A percentile compares a stretch with the other conserved stretches of the same genome.
Evolutionary conservation across 1,284 basidiomycete genomes (phyloP).

Genomic region (Trametes hirsuta): DNA sequence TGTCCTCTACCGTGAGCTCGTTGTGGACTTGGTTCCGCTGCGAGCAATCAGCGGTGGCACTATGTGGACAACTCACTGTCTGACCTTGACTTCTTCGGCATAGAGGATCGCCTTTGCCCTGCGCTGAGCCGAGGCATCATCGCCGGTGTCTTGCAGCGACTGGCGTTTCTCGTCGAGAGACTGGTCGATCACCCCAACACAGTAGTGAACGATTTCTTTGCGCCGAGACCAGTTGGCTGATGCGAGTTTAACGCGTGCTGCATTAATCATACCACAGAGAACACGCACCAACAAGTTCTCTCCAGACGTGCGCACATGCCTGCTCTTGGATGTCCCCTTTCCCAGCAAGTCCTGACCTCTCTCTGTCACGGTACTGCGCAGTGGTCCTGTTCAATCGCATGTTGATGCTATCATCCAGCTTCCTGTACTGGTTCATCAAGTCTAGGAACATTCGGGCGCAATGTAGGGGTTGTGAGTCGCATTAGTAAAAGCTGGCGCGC

Average conservation of each 20-base stretch:
- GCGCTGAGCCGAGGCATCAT: constrained; percentile 49
- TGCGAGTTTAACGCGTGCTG: background rate
- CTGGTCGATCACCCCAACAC: constrained; percentile 71
- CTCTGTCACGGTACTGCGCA: constrained; percentile 78
- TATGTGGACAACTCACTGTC: constrained; percentile 28
- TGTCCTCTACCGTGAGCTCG: constrained; percentile 79
- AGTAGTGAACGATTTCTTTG: constrained; percentile 80
- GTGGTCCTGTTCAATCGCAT: constrained; percentile 85
- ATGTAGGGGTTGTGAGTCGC: background rate
- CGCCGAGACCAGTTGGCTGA: constrained; percentile 85
- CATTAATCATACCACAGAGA: constrained; percentile 1
- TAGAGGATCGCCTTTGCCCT: constrained; percentile 60
- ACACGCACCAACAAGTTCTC: constrained; percentile 77
- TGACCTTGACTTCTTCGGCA: constrained; percentile 77
- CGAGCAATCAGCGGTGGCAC: constrained; percentile 15
- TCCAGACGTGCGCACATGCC: constrained; percentile 82
- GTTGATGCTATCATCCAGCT: constrained; percentile 81
- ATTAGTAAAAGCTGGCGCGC: background rate
- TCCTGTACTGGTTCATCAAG: constrained; percentile 83
- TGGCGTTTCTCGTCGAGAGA: constrained; percentile 63
- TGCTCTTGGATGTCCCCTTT: constrained; percentile 64
- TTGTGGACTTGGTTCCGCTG: constrained; percentile 82
- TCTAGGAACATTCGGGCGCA: constrained; percentile 48
- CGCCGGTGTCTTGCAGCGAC: constrained; percentile 44
- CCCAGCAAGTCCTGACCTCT: constrained; percentile 47